Evolutionary conservation across 805 yeast species (phyloP).

Genomic region (Pichia nakasei): DNA sequence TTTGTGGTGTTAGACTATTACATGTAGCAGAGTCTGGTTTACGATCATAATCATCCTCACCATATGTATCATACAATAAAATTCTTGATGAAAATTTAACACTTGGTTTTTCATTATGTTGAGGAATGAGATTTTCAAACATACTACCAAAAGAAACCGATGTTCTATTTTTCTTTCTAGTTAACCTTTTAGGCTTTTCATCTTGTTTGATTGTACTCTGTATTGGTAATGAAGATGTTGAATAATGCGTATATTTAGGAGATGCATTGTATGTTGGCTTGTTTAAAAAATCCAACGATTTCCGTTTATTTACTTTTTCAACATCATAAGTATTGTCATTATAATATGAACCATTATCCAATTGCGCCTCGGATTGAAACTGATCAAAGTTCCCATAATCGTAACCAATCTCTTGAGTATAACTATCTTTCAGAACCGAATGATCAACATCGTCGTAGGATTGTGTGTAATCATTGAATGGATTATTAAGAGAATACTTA

Average conservation of each 20-base stretch:
- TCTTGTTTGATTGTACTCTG: neutral
- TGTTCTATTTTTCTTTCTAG: slow-evolving; percentile 15
- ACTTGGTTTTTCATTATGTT: slow-evolving; percentile 8
- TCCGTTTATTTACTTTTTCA: slow-evolving; percentile 2
- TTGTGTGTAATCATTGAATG: slow-evolving; percentile 10
- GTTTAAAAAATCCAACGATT: slow-evolving; percentile 8
- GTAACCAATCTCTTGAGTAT: neutral
- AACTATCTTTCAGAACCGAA: too few species aligned
- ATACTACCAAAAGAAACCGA: slow-evolving; percentile 14
- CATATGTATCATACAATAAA: slow-evolving; percentile 75
- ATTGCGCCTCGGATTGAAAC: neutral
- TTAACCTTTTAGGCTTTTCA: slow-evolving; percentile 14
- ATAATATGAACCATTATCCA: neutral
- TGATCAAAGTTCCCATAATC: neutral
- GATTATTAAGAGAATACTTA: slow-evolving; percentile 6
- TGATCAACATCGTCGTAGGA: slow-evolving; percentile 8
- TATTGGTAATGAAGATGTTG: slow-evolving; percentile 10
- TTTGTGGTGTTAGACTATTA: slow-evolving; percentile 75
- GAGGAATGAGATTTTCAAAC: slow-evolving; percentile 6
- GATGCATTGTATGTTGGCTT: neutral
- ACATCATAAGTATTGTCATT: neutral
- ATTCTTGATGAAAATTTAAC: slow-evolving; percentile 70
- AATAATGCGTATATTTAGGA: slow-evolving; percentile 5
- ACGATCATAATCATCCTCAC: slow-evolving; percentile 80
- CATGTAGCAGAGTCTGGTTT: slow-evolving; percentile 91